These are phyloP conservation scores for Fusarium albidum DNA, from an alignment of 2,329 filamentous ascomycete species.

Conservation along the genomic window DNA sequence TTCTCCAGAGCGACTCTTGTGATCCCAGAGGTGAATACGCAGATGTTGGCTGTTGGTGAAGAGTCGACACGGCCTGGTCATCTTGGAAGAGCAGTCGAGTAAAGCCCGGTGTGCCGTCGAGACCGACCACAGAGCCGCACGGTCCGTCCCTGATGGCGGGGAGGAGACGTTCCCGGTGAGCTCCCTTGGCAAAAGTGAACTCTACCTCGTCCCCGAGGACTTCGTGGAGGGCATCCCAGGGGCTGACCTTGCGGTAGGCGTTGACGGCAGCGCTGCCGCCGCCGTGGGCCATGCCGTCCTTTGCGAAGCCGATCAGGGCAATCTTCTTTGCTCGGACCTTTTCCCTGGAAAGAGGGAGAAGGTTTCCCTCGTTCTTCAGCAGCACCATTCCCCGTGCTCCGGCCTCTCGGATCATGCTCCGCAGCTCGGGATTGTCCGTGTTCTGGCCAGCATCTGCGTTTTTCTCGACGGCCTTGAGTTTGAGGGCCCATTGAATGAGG, in stretches of 20 bases:
- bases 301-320: constrained; percentile 44
- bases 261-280: constrained; percentile 44
- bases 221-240: constrained; percentile 42
- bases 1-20: constrained; percentile 37
- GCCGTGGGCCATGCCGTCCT: constrained; percentile 42
- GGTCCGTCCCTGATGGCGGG: constrained; percentile 21
- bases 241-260: constrained; percentile 43
- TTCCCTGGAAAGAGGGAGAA: constrained; percentile 57
- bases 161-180: constrained; percentile 31
- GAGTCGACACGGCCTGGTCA: constrained; percentile 22
- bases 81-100: constrained; percentile 38
- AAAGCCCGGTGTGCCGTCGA: constrained; percentile 42
- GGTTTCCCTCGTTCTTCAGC: constrained; percentile 66
- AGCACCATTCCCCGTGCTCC: constrained; percentile 64
- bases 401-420: constrained; percentile 36
- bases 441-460: constrained; percentile 14
- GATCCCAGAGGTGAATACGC: constrained; percentile 37
- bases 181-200: constrained; percentile 37
- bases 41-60: constrained; percentile 30
- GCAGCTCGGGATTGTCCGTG: constrained; percentile 36
- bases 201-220: constrained; percentile 30
- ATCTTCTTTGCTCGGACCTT: constrained; percentile 37
- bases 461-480: constrained; percentile 31
- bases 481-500: constrained; percentile 42
- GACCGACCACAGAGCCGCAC: constrained; percentile 33